These are phyloP conservation scores for Candida morakotiae DNA, from an alignment of 805 yeast species.

Conservation along the genomic window DNA sequence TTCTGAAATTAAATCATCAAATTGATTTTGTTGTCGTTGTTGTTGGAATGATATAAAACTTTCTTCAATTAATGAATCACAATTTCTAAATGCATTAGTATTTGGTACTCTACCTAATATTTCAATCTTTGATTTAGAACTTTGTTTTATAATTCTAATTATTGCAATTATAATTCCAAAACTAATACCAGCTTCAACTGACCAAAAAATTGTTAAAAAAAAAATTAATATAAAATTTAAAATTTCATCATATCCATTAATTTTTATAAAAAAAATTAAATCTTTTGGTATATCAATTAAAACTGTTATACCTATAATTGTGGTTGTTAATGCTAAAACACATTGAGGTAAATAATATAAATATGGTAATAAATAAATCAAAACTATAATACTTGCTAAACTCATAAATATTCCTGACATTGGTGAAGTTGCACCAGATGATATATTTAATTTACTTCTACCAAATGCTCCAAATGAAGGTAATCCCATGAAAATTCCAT, in stretches of 20 bases:
- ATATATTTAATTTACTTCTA: slow-evolving; percentile 27
- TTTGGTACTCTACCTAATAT: slow-evolving; percentile 58
- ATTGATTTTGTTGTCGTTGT: slow-evolving; percentile 13
- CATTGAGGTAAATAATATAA: slow-evolving; percentile 26
- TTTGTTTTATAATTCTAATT: slow-evolving; percentile 53
- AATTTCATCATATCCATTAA: slow-evolving; percentile 28
- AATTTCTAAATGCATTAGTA: slow-evolving; percentile 56
- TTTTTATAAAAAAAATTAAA: slow-evolving; percentile 27
- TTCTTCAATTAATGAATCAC: slow-evolving; percentile 55
- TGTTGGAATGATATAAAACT: slow-evolving; percentile 23
- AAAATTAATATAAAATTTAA: slow-evolving; percentile 19
- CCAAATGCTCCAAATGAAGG: slow-evolving; percentile 37
- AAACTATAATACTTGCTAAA: slow-evolving; percentile 18
- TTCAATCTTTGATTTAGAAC: slow-evolving; percentile 80
- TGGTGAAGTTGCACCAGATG: slow-evolving; percentile 48
- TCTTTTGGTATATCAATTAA: slow-evolving; percentile 31
- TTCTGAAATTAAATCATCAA: slow-evolving; percentile 22
- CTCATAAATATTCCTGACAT: slow-evolving; percentile 35
- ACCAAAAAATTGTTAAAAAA: slow-evolving; percentile 28
- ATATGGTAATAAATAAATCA: slow-evolving; percentile 21
- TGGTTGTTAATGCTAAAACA: slow-evolving; percentile 31
- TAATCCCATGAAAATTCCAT: slow-evolving; percentile 26
- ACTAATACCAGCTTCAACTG: slow-evolving; percentile 35
- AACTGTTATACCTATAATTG: slow-evolving; percentile 50
- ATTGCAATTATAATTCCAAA: slow-evolving; percentile 34